phyloP scores from a whole-genome alignment of 768 basidiomycete species.

The Lentinula boryana region DNA sequence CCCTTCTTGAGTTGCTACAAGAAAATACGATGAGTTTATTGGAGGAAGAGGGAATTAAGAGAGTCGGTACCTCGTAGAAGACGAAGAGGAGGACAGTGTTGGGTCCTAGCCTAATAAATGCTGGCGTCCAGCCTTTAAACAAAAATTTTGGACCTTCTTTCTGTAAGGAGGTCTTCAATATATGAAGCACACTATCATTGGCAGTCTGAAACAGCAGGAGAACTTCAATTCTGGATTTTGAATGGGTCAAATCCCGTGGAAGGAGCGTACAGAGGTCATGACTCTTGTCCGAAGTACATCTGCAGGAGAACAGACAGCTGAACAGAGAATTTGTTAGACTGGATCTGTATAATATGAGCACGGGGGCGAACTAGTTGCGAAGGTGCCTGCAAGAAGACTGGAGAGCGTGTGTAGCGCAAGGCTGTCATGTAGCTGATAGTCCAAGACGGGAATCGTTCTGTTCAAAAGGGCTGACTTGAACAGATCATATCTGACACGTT shows the following conservation, averaged over 20 bases:
- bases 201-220: slow-evolving; percentile 34
- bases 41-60: not conserved
- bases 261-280: slow-evolving; percentile 58
- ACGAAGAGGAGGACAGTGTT: slow-evolving; percentile 84
- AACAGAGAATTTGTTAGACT: not conserved
- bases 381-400: slow-evolving; percentile 64
- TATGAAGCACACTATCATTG: slow-evolving; percentile 38
- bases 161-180: slow-evolving; percentile 54
- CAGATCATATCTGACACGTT: slow-evolving; percentile 58
- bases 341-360: not conserved
- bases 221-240: not conserved
- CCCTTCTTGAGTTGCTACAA: slow-evolving; percentile 64
- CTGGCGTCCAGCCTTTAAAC: slow-evolving; percentile 88
- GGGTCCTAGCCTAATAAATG: slow-evolving; percentile 78
- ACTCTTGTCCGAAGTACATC: slow-evolving; percentile 74
- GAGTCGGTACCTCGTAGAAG: slow-evolving; percentile 64
- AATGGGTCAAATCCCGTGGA: not conserved
- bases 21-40: not conserved
- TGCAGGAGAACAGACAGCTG: slow-evolving; percentile 74
- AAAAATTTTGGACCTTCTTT: slow-evolving; percentile 75
- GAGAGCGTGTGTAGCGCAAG: slow-evolving; percentile 61
- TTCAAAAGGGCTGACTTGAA: slow-evolving; percentile 59
- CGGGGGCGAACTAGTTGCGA: slow-evolving; percentile 62
- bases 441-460: slow-evolving; percentile 44
- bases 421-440: slow-evolving; percentile 61